Conservation (phyloP, 148 eudicot genomes). For the Rhododendron williamsianum region DNA sequence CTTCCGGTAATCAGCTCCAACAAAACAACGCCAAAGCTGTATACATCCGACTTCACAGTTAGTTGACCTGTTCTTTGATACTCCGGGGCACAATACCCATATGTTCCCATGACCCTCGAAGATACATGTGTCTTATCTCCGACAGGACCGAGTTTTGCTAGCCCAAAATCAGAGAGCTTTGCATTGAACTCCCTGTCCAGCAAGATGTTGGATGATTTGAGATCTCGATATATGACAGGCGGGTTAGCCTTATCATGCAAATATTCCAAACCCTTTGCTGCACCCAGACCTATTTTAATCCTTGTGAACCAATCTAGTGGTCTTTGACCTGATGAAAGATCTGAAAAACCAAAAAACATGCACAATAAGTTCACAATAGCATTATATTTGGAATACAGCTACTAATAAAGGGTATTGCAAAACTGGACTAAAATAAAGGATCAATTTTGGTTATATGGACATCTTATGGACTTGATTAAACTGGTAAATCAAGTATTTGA, state of each 20-base stretch:
- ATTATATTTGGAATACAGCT: neutral
- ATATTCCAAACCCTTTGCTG: slow-evolving; percentile 56
- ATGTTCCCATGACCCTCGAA: slow-evolving; percentile 47
- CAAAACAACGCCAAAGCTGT: slow-evolving; percentile 66
- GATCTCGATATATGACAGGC: slow-evolving; percentile 54
- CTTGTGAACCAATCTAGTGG: slow-evolving; percentile 48
- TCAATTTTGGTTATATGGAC: neutral
- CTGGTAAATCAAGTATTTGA: neutral
- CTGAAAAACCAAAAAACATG: slow-evolving; percentile 24
- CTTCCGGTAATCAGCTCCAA: slow-evolving; percentile 55
- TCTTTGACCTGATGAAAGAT: slow-evolving; percentile 19
- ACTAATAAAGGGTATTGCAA: neutral
- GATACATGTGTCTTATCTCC: slow-evolving; percentile 48
- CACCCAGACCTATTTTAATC: slow-evolving; percentile 51
- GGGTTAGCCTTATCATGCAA: slow-evolving; percentile 50
- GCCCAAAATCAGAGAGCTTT: slow-evolving; percentile 63
- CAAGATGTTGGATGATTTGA: slow-evolving; percentile 56
- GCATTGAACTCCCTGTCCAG: slow-evolving; percentile 45
- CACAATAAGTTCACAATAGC: neutral
- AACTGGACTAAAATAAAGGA: neutral
- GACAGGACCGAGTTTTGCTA: slow-evolving; percentile 50
- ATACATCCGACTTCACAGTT: slow-evolving; percentile 50
- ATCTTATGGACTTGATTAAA: neutral
- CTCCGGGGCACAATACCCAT: slow-evolving; percentile 64
- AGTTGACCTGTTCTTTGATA: slow-evolving; percentile 49